These are phyloP conservation scores for Lasiosphaeria miniovina DNA, from an alignment of 495 filamentous ascomycete genomes.

Conservation along the genomic window DNA sequence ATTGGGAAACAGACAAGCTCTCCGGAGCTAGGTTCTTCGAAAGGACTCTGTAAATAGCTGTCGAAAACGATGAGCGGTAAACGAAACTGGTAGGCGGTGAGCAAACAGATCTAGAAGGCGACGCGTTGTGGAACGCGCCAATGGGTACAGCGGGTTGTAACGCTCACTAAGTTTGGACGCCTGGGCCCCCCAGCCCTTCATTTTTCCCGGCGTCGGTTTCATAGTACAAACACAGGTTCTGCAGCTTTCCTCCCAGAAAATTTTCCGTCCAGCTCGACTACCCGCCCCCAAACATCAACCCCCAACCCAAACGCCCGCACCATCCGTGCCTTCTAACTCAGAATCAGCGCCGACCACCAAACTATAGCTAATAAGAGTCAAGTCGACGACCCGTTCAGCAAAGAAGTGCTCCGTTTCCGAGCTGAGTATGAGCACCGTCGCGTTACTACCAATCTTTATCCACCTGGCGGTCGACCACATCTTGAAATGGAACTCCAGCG, in stretches of 20 bases:
- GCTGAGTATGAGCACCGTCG: conserved; percentile 7
- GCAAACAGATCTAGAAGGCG: too few species aligned
- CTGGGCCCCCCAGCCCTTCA: too few species aligned
- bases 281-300: conserved; percentile 3
- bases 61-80: neutral
- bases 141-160: too few species aligned
- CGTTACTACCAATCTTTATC: conserved; percentile 8
- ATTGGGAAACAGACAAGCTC: neutral
- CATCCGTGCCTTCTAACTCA: conserved; percentile 4
- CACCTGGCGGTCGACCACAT: conserved; percentile 6
- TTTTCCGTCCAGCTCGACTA: conserved; percentile 1
- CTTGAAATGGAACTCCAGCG: conserved; percentile 8
- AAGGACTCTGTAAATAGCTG: neutral
- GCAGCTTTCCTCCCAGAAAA: conserved; percentile 1
- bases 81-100: too few species aligned
- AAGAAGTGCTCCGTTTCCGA: conserved; percentile 12
- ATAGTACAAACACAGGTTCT: neutral
- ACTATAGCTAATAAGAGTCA: conserved; percentile 7
- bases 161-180: too few species aligned
- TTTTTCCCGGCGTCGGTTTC: neutral
- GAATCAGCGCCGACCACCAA: conserved; percentile 2
- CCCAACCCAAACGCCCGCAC: conserved; percentile 2
- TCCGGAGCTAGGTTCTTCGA: neutral
- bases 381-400: conserved; percentile 9
- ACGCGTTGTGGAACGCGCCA: too few species aligned